phyloP scores from a whole-genome alignment of 768 basidiomycete genomes.

The Psilocybe tampanensis region DNA sequence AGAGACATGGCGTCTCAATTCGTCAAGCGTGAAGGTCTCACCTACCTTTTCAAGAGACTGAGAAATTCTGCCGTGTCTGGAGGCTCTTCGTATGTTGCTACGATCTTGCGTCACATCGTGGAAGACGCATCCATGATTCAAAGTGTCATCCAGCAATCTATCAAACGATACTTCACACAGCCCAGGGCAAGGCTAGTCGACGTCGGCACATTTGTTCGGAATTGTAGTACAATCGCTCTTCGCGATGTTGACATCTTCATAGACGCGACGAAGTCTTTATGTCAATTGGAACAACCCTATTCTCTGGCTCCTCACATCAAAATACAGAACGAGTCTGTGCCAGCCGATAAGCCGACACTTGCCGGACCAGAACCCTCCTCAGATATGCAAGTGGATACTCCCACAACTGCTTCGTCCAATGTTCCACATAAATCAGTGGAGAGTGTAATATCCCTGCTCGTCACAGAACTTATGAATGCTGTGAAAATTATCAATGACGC shows the following conservation, averaged over 20 bases:
- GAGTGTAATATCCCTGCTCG: conserved; percentile 66
- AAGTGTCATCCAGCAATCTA: conserved; percentile 77
- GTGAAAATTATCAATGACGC: conserved; percentile 48
- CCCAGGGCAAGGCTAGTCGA: conserved; percentile 72
- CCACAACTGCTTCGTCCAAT: conserved; percentile 25
- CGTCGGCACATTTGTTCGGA: conserved; percentile 70
- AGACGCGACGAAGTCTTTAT: conserved; percentile 67
- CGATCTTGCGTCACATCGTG: conserved; percentile 89
- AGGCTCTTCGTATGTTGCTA: conserved; percentile 81
- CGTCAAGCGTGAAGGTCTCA: conserved; percentile 65
- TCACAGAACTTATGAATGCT: conserved; percentile 68
- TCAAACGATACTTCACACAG: conserved; percentile 79
- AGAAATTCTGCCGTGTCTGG: conserved; percentile 61
- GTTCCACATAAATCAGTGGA: conserved; percentile 50
- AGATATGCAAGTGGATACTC: conserved; percentile 66
- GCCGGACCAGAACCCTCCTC: conserved; percentile 22
- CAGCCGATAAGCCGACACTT: conserved; percentile 21
- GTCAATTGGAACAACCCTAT: conserved; percentile 71
- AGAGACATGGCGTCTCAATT: conserved; percentile 65
- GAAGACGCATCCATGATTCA: conserved; percentile 73
- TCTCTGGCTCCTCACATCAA: conserved; percentile 57
- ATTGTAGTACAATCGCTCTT: conserved; percentile 76
- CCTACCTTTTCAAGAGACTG: conserved; percentile 66
- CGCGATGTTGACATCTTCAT: conserved; percentile 82
- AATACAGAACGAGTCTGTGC: conserved; percentile 44